Percentiles rank a stretch among this genome's conserved stretches.
Conservation (phyloP, 73 alveolate species). For the Paramecium pentaurelia region DNA sequence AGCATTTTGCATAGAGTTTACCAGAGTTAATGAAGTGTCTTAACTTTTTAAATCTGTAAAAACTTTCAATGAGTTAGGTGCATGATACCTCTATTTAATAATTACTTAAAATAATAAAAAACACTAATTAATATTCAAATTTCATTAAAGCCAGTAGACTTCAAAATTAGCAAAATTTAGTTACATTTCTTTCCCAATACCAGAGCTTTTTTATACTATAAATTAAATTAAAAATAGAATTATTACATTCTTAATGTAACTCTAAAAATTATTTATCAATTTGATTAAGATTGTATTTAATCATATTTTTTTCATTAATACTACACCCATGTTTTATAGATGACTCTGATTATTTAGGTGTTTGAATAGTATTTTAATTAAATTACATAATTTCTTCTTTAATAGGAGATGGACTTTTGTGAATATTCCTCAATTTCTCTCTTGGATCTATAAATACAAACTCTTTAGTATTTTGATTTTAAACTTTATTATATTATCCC, state of each 20-base stretch:
- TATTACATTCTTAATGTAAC: background rate
- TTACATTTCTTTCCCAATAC: background rate
- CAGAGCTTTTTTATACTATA: background rate
- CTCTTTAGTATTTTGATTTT: background rate
- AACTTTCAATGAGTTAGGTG: background rate
- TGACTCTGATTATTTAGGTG: background rate
- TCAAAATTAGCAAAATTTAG: background rate
- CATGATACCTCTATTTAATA: background rate
- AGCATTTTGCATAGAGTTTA: constrained; percentile 10
- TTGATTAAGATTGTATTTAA: background rate
- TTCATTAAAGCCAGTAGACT: background rate
- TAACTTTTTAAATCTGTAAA: background rate
- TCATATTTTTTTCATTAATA: background rate
- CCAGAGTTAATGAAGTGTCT: constrained; percentile 23
- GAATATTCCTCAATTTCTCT: background rate
- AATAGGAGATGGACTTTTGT: background rate
- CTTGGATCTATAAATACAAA: background rate
- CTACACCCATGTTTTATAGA: background rate
- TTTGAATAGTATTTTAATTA: background rate
- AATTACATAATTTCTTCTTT: background rate
- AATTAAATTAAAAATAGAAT: background rate
- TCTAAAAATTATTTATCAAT: background rate
- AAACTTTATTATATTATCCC: background rate
- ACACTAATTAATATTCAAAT: background rate
- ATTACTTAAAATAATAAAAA: background rate